Evolutionary conservation across 768 basidiomycete species (phyloP).

Genomic region (Daedaleopsis nitida): DNA sequence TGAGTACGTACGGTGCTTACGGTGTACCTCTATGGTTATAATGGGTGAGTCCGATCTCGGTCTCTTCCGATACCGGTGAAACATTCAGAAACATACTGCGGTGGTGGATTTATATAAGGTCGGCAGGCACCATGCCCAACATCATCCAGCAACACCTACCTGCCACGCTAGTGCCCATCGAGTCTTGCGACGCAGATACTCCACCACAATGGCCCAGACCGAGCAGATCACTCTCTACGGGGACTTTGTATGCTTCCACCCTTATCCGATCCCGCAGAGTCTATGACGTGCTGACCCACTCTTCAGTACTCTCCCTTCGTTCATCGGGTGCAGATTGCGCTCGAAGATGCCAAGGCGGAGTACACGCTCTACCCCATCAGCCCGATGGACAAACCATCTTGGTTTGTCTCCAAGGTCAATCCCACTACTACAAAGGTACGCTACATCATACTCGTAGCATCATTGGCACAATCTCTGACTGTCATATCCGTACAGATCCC

Average conservation of each 20-base stretch:
- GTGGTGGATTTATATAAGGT: too few species aligned
- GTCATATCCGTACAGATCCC: constrained; percentile 42
- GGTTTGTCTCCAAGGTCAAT: constrained; percentile 67
- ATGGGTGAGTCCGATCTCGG: too few species aligned
- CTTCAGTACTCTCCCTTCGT: constrained; percentile 8
- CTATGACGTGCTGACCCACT: neutral
- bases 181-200: neutral
- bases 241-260: neutral
- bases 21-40: too few species aligned
- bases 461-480: neutral
- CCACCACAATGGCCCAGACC: constrained; percentile 8
- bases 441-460: neutral
- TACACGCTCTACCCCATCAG: constrained; percentile 58
- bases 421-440: constrained; percentile 57
- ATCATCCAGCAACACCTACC: neutral
- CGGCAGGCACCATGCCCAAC: neutral
- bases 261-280: too few species aligned
- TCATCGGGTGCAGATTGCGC: constrained; percentile 50
- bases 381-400: constrained; percentile 62
- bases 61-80: too few species aligned
- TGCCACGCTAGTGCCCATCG: neutral
- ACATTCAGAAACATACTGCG: too few species aligned
- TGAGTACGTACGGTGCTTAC: too few species aligned
- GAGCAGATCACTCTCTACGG: constrained; percentile 13
- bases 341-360: constrained; percentile 52